Conservation (phyloP, 805 yeast genomes). For the Lipomyces oligophaga region DNA sequence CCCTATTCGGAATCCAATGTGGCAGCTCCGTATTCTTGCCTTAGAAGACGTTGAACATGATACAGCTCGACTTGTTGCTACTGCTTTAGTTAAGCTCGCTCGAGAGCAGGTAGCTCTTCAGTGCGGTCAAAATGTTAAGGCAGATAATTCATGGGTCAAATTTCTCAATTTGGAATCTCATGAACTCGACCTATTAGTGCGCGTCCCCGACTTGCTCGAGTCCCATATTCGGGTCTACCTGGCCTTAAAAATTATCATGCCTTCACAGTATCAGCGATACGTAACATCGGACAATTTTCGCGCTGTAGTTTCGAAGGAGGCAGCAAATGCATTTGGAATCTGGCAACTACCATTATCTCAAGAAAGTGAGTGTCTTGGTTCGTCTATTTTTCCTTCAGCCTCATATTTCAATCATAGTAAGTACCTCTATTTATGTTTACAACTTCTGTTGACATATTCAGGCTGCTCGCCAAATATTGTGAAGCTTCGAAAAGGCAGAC, state of each 20-base stretch:
- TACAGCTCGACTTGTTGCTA: conserved; percentile 48
- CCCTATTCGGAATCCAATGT: conserved; percentile 12
- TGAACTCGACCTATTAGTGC: conserved; percentile 15
- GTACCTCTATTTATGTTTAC: conserved; percentile 4
- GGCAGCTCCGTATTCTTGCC: conserved; percentile 38
- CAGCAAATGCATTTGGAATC: conserved; percentile 67
- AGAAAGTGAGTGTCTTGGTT: conserved; percentile 53
- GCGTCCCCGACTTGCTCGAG: conserved; percentile 17
- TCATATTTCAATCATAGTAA: conserved; percentile 60
- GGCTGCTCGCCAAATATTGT: conserved; percentile 55
- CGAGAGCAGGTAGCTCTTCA: conserved; percentile 11
- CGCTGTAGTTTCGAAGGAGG: conserved; percentile 53
- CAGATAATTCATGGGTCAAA: conserved; percentile 3
- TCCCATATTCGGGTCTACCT: conserved; percentile 21
- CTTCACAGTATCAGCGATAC: conserved; percentile 26
- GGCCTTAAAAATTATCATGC: conserved; percentile 13
- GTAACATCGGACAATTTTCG: conserved; percentile 45
- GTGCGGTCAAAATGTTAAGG: background rate
- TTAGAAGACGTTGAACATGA: conserved; percentile 54
- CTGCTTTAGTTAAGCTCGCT: conserved; percentile 28
- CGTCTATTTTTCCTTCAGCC: conserved; percentile 57
- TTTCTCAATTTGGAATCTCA: conserved; percentile 18
- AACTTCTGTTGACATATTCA: background rate
- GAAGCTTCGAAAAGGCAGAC: conserved; percentile 43
- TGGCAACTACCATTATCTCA: conserved; percentile 48